phyloP scores from a whole-genome alignment of 2,329 filamentous ascomycete species.

The Trichocomaceae sp. region DNA sequence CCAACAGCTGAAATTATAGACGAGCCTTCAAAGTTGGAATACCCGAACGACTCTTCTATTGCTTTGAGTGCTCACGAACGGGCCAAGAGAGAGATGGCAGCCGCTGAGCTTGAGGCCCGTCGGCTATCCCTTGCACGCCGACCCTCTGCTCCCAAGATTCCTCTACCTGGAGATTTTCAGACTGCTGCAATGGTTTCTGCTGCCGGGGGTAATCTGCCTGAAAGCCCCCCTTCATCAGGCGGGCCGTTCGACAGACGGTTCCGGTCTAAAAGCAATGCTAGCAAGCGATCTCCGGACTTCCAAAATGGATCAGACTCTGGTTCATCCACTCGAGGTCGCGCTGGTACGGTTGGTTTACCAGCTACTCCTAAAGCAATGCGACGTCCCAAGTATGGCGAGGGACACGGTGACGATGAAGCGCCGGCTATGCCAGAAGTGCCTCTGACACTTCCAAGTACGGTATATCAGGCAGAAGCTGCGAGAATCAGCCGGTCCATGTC shows the following conservation, averaged over 20 bases:
- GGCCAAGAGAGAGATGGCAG: slow-evolving; percentile 67
- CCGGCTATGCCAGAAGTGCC: slow-evolving; percentile 54
- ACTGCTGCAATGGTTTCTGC: slow-evolving; percentile 33
- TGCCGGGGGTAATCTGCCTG: slow-evolving; percentile 29
- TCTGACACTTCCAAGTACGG: slow-evolving; percentile 30
- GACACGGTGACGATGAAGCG: slow-evolving; percentile 39
- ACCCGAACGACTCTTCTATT: slow-evolving; percentile 14
- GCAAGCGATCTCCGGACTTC: slow-evolving; percentile 34
- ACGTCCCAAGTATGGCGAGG: slow-evolving; percentile 59
- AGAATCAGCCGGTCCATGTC: slow-evolving; percentile 36
- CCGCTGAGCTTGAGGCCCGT: slow-evolving; percentile 80
- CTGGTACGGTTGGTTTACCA: slow-evolving; percentile 65
- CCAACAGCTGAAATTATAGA: slow-evolving; percentile 13
- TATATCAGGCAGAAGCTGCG: slow-evolving; percentile 32
- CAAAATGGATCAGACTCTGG: slow-evolving; percentile 35
- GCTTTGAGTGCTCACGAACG: slow-evolving; percentile 50
- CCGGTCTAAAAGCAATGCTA: slow-evolving; percentile 27
- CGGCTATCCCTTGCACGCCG: slow-evolving; percentile 75
- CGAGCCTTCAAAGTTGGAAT: slow-evolving; percentile 20
- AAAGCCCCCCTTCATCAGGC: slow-evolving; percentile 37
- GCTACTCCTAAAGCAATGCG: slow-evolving; percentile 89
- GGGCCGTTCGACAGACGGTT: slow-evolving; percentile 26
- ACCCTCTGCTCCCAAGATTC: slow-evolving; percentile 71
- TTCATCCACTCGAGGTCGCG: slow-evolving; percentile 36
- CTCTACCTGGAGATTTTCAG: slow-evolving; percentile 58